Conservation (phyloP, 1,284 basidiomycete genomes). For the Ceratobasidium sp. region DNA sequence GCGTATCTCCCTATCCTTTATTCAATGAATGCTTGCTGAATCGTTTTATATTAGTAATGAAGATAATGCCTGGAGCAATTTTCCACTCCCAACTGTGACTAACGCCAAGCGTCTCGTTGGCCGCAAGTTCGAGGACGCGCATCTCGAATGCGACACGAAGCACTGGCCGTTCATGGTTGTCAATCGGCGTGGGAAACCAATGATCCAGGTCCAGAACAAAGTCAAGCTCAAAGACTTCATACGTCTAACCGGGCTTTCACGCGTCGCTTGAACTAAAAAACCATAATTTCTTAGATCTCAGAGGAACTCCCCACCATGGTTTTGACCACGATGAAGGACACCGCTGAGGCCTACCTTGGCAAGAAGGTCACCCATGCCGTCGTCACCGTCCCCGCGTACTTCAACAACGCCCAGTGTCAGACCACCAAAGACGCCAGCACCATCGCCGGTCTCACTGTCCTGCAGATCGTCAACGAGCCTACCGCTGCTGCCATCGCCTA, state of each 20-base stretch:
- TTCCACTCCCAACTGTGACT: constrained; percentile 95
- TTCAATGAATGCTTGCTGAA: not conserved
- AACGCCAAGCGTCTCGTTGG: constrained; percentile 98
- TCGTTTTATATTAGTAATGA: constrained; percentile 62
- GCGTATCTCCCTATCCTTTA: constrained; percentile 53
- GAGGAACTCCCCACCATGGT: constrained; percentile 97
- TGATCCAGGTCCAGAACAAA: constrained; percentile 87
- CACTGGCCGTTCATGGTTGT: constrained; percentile 89
- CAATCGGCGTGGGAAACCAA: constrained; percentile 87
- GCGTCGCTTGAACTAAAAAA: constrained; percentile 31
- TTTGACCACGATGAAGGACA: constrained; percentile 98
- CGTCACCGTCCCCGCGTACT: no score
- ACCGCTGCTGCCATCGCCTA: constrained; percentile 67
- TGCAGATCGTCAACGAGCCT: constrained; percentile 68
- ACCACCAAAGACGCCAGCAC: no score
- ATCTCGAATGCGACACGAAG: constrained; percentile 85
- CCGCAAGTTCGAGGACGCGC: constrained; percentile 84
- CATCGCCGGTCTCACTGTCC: no score
- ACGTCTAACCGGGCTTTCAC: constrained; percentile 54
- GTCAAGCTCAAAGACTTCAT: constrained; percentile 89
- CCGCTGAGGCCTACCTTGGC: constrained; percentile 97
- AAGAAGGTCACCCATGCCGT: no score
- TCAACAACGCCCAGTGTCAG: constrained; percentile 99
- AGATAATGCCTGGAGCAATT: constrained; percentile 83
- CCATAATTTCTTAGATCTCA: constrained; percentile 70